Evolutionary conservation across 768 basidiomycete species (phyloP).

Genomic region (Tricholoma hemisulphureum): DNA sequence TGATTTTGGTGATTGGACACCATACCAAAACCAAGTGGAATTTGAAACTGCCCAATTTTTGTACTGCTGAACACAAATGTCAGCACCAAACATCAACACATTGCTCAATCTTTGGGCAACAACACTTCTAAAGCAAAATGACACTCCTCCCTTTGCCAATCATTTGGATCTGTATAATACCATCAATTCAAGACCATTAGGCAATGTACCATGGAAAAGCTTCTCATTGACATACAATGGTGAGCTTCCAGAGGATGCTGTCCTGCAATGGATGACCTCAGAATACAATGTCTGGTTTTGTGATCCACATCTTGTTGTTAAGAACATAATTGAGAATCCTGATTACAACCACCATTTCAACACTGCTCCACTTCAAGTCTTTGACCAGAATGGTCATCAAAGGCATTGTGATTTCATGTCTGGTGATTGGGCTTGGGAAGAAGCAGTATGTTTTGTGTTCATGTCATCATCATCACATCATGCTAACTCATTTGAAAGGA

Average conservation of each 20-base stretch:
- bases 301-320: conserved; percentile 19
- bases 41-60: conserved; percentile 22
- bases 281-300: conserved; percentile 23
- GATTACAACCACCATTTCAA: conserved; percentile 28
- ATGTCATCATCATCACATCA: conserved; percentile 28
- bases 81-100: conserved; percentile 8
- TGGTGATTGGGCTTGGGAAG: too few relatives aligned
- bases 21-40: conserved; percentile 8
- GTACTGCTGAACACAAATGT: conserved; percentile 17
- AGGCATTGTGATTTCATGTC: conserved; percentile 33
- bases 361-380: conserved; percentile 21
- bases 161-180: conserved; percentile 21
- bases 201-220: conserved; percentile 9
- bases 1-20: conserved; percentile 16
- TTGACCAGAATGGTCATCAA: conserved; percentile 13
- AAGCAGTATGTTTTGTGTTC: too few relatives aligned
- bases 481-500: conserved; percentile 5
- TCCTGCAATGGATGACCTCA: conserved; percentile 22
- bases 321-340: conserved; percentile 25
- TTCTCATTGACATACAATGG: neutral
- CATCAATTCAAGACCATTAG: conserved; percentile 23
- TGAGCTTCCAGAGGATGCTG: conserved; percentile 3
- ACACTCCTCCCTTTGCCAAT: conserved; percentile 15
- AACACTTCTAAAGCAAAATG: conserved; percentile 10
- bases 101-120: conserved; percentile 17